Conservation (phyloP, 352 stramenopile species). For the Globisporangium ultimum region DNA sequence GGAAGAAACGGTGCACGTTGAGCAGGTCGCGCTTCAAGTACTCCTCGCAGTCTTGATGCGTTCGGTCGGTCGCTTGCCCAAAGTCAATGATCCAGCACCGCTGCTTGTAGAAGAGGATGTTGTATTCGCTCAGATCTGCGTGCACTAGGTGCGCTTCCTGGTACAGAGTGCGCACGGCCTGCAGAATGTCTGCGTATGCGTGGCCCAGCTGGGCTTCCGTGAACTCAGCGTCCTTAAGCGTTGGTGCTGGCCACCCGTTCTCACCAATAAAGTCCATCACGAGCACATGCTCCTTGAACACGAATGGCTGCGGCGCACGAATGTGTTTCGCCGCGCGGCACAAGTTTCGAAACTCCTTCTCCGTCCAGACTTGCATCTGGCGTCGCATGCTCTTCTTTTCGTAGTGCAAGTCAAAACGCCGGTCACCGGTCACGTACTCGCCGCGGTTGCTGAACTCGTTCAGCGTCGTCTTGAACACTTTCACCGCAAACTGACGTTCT, state of each 20-base stretch:
- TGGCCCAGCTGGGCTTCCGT: conserved; percentile 46
- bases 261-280: conserved; percentile 70
- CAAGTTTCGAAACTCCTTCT: conserved; percentile 72
- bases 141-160: conserved; percentile 58
- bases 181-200: conserved; percentile 53
- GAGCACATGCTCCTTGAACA: conserved; percentile 66
- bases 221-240: conserved; percentile 59
- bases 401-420: conserved; percentile 69
- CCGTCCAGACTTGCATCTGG: conserved; percentile 71
- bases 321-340: conserved; percentile 50
- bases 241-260: conserved; percentile 56
- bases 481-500: conserved; percentile 40
- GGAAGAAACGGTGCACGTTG: conserved; percentile 80
- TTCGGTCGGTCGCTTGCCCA: conserved; percentile 83
- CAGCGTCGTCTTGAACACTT: conserved; percentile 85
- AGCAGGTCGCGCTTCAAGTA: conserved; percentile 74
- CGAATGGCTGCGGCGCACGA: conserved; percentile 34
- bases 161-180: conserved; percentile 43
- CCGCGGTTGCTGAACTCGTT: conserved; percentile 81
- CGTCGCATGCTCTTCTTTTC: conserved; percentile 66
- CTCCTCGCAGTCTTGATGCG: conserved; percentile 63
- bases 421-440: conserved; percentile 83
- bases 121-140: conserved; percentile 84
- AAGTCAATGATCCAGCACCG: conserved; percentile 91
- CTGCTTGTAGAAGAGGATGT: conserved; percentile 78